A percentile compares a stretch with the other conserved stretches of the same genome.
Evolutionary conservation across 2,329 filamentous ascomycete genomes (phyloP).

Genomic region (Fusarium nelsonii): DNA sequence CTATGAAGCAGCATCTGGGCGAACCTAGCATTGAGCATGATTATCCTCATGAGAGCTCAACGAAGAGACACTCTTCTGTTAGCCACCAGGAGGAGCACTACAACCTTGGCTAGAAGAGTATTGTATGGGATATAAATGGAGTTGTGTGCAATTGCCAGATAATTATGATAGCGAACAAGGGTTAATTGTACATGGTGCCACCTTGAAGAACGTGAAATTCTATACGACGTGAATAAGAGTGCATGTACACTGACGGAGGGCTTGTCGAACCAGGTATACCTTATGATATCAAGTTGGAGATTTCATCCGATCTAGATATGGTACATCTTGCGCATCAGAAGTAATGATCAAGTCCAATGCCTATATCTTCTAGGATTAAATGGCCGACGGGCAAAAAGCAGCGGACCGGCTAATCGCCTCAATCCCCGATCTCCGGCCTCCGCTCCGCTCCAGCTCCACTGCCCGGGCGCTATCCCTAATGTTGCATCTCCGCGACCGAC

Average conservation of each 20-base stretch:
- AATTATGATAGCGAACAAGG: neutral
- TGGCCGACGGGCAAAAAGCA: too few species aligned
- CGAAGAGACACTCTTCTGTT: slow-evolving; percentile 45
- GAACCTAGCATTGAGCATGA: slow-evolving; percentile 49
- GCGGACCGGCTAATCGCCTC: too few species aligned
- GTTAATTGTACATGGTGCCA: accelerated
- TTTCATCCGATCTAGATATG: too few species aligned
- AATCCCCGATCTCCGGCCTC: neutral
- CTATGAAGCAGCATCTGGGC: slow-evolving; percentile 44
- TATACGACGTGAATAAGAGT: neutral
- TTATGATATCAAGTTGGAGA: too few species aligned
- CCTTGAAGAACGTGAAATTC: neutral
- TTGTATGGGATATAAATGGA: neutral
- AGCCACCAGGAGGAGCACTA: slow-evolving; percentile 52
- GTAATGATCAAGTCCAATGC: too few species aligned
- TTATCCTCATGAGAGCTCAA: slow-evolving; percentile 50
- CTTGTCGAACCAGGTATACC: too few species aligned
- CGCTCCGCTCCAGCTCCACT: slow-evolving; percentile 16
- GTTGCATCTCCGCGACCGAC: slow-evolving; percentile 29
- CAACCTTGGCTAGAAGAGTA: slow-evolving; percentile 22
- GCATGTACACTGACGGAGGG: neutral
- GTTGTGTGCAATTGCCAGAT: neutral
- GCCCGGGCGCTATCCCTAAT: slow-evolving; percentile 30
- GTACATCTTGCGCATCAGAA: too few species aligned
- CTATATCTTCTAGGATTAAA: too few species aligned